These are phyloP conservation scores for Metarhizium brunneum DNA, from an alignment of 2,329 filamentous ascomycete species.

Conservation along the genomic window DNA sequence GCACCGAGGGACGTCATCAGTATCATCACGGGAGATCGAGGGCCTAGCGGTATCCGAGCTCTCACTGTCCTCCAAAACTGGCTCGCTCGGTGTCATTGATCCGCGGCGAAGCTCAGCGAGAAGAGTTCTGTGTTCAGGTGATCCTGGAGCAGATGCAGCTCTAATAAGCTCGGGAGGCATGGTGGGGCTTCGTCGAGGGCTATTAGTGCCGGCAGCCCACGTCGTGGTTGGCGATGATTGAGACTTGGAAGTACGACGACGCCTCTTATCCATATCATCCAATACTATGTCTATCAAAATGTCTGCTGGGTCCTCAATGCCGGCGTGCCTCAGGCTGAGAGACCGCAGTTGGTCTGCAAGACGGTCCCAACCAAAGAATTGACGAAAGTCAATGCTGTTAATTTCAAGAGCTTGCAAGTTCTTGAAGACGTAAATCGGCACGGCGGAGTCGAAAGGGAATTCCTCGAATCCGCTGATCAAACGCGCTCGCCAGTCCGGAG, in stretches of 20 bases:
- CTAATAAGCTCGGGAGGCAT: constrained; percentile 57
- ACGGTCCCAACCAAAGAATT: constrained; percentile 95
- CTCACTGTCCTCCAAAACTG: constrained; percentile 33
- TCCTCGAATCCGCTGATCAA: constrained; percentile 92
- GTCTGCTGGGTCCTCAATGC: constrained; percentile 82
- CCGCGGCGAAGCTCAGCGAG: constrained; percentile 44
- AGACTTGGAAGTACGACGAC: constrained; percentile 77
- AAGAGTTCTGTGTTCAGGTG: constrained; percentile 39
- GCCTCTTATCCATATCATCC: constrained; percentile 90
- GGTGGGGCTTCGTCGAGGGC: constrained; percentile 53
- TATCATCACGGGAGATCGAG: constrained; percentile 37
- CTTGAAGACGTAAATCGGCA: constrained; percentile 95
- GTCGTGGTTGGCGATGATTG: constrained; percentile 70
- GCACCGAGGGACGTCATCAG: constrained; percentile 34
- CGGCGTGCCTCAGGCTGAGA: constrained; percentile 77
- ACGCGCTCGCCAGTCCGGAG: constrained; percentile 86
- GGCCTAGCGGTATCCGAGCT: constrained; percentile 22
- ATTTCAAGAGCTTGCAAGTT: constrained; percentile 91
- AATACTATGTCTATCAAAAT: constrained; percentile 87
- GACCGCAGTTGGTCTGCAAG: constrained; percentile 86
- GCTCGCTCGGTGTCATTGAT: constrained; percentile 48
- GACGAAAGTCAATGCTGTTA: constrained; percentile 89
- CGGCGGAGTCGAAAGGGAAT: constrained; percentile 95
- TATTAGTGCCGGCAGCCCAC: constrained; percentile 49
- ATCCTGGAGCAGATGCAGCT: constrained; percentile 61